A percentile compares a stretch with the other conserved stretches of the same genome.
phyloP scores from a whole-genome alignment of 2,329 filamentous ascomycete species.

The Zymoseptoria tritici region DNA sequence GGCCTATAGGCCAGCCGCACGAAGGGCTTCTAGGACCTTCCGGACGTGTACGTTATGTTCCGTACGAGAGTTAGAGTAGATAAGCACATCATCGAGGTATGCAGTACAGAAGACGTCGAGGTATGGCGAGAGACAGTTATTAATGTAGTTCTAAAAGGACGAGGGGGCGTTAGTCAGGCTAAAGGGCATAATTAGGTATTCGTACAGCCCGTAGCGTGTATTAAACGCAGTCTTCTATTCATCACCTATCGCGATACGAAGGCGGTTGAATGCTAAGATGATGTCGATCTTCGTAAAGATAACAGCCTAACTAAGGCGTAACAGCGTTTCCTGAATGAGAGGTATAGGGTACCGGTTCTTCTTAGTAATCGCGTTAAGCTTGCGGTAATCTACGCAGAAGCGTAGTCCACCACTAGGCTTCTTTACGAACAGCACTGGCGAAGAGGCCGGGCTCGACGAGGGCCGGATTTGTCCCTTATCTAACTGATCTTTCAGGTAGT shows the following conservation, averaged over 20 bases:
- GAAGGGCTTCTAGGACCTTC: neutral
- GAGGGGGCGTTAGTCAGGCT: slow-evolving; percentile 1
- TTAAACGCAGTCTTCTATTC: slow-evolving; percentile 11
- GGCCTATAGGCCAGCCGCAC: slow-evolving; percentile 3
- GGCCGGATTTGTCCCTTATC: no score
- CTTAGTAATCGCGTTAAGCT: no score
- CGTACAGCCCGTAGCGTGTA: slow-evolving; percentile 5
- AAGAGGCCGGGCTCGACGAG: no score
- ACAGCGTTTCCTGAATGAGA: no score
- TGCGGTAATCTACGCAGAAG: no score
- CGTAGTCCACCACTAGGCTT: no score
- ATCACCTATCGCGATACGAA: slow-evolving; percentile 6
- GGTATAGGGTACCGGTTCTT: no score
- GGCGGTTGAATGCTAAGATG: slow-evolving; percentile 8
- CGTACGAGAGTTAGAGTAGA: slow-evolving; percentile 12
- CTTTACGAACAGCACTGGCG: no score
- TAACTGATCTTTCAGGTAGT: no score
- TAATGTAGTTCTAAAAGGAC: slow-evolving; percentile 12
- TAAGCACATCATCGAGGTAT: slow-evolving; percentile 23
- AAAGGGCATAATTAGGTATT: slow-evolving; percentile 8
- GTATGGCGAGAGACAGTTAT: slow-evolving; percentile 15
- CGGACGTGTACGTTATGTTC: slow-evolving; percentile 2
- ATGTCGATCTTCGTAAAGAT: no score
- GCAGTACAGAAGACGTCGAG: slow-evolving; percentile 20
- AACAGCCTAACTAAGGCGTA: no score